Evolutionary conservation across 2,329 filamentous ascomycete species (phyloP), one percentile per base, ranked within the genome.

Genomic region (Tolypocladium amazonense): DNA sequence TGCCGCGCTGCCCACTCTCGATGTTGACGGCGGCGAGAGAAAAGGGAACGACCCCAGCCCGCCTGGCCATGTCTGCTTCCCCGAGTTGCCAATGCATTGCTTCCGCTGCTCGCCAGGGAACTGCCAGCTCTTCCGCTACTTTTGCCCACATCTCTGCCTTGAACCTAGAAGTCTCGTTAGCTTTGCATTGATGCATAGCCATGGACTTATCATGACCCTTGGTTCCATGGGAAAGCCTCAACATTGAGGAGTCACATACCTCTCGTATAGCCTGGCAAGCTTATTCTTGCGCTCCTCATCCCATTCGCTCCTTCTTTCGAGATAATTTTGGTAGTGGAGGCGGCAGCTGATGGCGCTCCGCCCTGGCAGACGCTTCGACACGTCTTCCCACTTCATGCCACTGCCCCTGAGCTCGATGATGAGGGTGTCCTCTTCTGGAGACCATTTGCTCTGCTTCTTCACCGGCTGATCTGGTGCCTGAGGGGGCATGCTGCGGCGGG

Each of bases 371-470:
- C 88, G 85, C 77, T 93, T 95, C 63, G 91, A 95, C 68, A 97
- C 97, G 73, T 97, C 93, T 71, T 97, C 93, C 94, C 93, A 97
- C 72, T 97, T 97, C 91, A 97, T 96, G 11, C 90, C 90, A 67
- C 87, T 87, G 43, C 91, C 90, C 60, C 93, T 86, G 63, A 97
- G 83, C 72, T 95, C 90, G 68, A 97, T 96, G 67, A 96, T 96
- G 56, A 94, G 78, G n/a, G 89, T 85, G 73, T 97, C 92, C 73
- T 97, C 93, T 63, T 97, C 91, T 0, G 88, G 81, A 6, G 90
- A 95, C 94, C 94, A 97, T 75, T 97, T 97, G 71, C 90, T 96
- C 74, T 97, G 92, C 76, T 93, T 95, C 78, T 94, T 96, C 39
- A 90, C 89, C 25, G 90, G 90, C 43, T 87, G 88, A 66, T 86